Base-by-base conservation (phyloP, 192 early-diverging fungal species). In the Entomortierella chlamydospora region DNA sequence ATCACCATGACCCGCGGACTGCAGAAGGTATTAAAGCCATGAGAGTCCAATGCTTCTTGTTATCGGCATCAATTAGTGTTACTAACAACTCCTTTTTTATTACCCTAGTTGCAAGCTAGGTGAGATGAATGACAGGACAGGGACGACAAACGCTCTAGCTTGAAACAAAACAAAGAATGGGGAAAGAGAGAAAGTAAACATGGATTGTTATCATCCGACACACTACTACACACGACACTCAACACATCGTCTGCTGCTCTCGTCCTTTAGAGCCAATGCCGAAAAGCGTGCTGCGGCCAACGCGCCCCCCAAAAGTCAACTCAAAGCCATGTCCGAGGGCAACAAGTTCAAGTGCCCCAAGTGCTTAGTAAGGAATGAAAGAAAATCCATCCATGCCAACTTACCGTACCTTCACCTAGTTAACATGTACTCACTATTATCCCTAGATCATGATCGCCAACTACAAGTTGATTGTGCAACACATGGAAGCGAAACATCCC, bases 321-420 rank as follows among this genome's bases (percentile, higher is more conserved):
- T 78, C n/a, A 78, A 78, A 49, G 73, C 73, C n/a, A 78, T 78
- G 73, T 53, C 30, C 20, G 73, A 68, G 15, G 73, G 73, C 26
- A 78, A 78, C 67, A 68, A 78, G 49, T 78, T 78, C 73, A 78
- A 78, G 61, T 78, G 73, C 49, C 73, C 73, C 42, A 78, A 78
- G 45, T 78, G 73, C 67, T 61, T 78, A 65, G 73, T 76, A 76
- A 57, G 23, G 8, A 29, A 31, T 28, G 34, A 8, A 3, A 68
- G 23, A 39, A 3, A 41, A 15, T 58, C 34, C 3, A 30, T 9
- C 28, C 4, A 25, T 56, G n/a, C n/a, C n/a, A n/a, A n/a, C n/a
- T n/a, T n/a, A n/a, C n/a, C n/a, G n/a, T n/a, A n/a, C n/a, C n/a
- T n/a, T n/a, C n/a, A n/a, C n/a, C n/a, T n/a, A n/a, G n/a, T n/a